Percentiles rank a stretch among this genome's conserved stretches.
Conservation (phyloP, 768 basidiomycete genomes). For the Pisolithus marmoratus region DNA sequence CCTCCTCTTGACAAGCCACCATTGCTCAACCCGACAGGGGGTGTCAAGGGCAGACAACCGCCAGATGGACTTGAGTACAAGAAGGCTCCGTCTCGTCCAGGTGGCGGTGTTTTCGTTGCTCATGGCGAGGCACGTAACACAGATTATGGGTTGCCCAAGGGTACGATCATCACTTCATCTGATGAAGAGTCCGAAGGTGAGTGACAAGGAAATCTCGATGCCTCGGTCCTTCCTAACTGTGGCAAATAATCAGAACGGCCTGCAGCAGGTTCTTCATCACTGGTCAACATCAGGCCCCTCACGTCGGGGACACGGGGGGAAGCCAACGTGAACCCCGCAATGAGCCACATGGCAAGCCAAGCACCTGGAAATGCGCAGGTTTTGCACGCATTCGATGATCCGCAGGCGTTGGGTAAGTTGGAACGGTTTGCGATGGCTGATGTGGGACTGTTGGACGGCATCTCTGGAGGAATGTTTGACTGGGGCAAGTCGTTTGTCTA, state of each 20-base stretch:
- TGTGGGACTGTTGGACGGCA: conserved; percentile 66
- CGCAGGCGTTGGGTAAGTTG: conserved; percentile 47
- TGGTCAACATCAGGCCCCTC: conserved; percentile 56
- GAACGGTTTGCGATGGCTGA: conserved; percentile 65
- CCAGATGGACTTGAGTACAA: conserved; percentile 59
- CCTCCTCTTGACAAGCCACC: conserved; percentile 50
- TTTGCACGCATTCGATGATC: conserved; percentile 67
- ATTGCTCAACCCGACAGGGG: conserved; percentile 75
- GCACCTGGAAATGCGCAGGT: conserved; percentile 58
- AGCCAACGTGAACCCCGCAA: conserved; percentile 69
- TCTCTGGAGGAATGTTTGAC: conserved; percentile 83
- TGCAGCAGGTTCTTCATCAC: conserved; percentile 27
- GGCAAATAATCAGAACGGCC: conserved; percentile 12
- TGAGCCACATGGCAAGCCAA: conserved; percentile 44
- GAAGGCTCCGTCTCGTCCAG: conserved; percentile 75
- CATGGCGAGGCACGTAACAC: conserved; percentile 39
- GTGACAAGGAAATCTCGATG: not conserved
- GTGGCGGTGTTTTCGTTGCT: conserved; percentile 83
- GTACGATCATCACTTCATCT: conserved; percentile 46
- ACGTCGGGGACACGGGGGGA: conserved; percentile 21
- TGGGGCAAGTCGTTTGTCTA: conserved; percentile 55
- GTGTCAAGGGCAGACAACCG: conserved; percentile 52
- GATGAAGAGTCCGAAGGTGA: conserved; percentile 48
- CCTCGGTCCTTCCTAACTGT: not conserved
- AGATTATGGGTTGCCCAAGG: conserved; percentile 49